Conservation (phyloP, 139 green algal genomes). For the Coelastrella sp. region DNA sequence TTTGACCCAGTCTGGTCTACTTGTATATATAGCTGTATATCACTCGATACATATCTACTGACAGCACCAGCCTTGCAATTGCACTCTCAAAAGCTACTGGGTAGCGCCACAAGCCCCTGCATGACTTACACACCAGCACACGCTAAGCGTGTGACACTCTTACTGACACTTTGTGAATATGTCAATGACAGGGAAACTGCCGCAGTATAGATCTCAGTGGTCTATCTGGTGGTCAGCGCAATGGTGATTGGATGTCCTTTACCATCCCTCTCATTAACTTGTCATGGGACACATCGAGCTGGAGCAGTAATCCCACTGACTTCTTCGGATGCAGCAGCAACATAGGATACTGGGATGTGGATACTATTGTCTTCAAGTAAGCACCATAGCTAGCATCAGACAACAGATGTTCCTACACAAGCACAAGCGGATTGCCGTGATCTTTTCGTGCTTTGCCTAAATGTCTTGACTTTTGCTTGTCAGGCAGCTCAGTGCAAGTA, state of each 20-base stretch:
- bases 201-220: neutral
- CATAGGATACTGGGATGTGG: constrained; percentile 21
- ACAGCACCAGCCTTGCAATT: too few relatives aligned
- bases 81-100: neutral
- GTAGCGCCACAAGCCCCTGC: too few relatives aligned
- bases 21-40: too few relatives aligned
- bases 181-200: constrained; percentile 8
- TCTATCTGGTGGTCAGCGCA: neutral
- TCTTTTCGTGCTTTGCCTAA: neutral
- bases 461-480: neutral
- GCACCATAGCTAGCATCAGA: neutral
- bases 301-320: neutral
- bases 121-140: too few relatives aligned
- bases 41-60: too few relatives aligned
- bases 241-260: neutral
- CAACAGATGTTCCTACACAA: neutral
- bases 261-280: constrained; percentile 6
- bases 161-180: neutral
- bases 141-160: too few relatives aligned
- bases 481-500: too few relatives aligned
- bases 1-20: too few relatives aligned
- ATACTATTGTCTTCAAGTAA: constrained; percentile 9
- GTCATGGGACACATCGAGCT: neutral
- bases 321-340: constrained; percentile 9
- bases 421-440: neutral